These are phyloP conservation scores for Coccomyxa subellipsoidea DNA, from an alignment of 163 green algal species.

Conservation along the genomic window DNA sequence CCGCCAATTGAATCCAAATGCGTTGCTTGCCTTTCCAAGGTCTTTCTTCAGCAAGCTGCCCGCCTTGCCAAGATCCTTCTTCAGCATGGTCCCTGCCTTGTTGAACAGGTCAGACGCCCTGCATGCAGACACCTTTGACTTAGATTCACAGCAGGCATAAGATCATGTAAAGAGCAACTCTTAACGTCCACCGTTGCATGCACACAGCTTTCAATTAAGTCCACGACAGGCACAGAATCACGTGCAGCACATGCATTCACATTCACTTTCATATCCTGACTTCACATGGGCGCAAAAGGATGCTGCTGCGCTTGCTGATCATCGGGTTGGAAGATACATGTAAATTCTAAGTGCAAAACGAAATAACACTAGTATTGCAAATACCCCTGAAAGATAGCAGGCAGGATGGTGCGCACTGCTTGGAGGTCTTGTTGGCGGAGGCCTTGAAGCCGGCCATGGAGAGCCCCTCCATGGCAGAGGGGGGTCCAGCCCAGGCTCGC, in stretches of 20 bases:
- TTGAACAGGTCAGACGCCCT: not conserved
- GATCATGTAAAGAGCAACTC: not conserved
- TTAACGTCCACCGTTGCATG: not conserved
- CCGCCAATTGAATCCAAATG: not conserved
- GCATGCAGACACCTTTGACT: not conserved
- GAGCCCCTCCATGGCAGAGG: not conserved
- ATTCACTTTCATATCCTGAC: not conserved
- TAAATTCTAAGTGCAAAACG: too few relatives aligned
- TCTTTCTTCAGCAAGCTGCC: not conserved
- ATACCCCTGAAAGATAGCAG: not conserved
- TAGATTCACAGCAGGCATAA: not conserved
- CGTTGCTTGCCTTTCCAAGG: not conserved
- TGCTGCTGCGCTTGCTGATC: too few relatives aligned
- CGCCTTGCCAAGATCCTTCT: not conserved
- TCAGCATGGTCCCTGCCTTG: constrained; percentile 2
- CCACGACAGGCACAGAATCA: too few relatives aligned
- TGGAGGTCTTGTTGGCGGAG: constrained; percentile 5
- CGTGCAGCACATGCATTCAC: not conserved
- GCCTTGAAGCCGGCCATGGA: not conserved
- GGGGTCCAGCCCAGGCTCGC: not conserved
- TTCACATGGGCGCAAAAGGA: too few relatives aligned
- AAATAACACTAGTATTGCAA: too few relatives aligned
- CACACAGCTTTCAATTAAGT: not conserved
- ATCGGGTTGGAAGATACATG: too few relatives aligned
- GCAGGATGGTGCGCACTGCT: not conserved